These are phyloP conservation scores for Fraxinus americana DNA, from an alignment of 257 asterid species.

Conservation along the genomic window DNA sequence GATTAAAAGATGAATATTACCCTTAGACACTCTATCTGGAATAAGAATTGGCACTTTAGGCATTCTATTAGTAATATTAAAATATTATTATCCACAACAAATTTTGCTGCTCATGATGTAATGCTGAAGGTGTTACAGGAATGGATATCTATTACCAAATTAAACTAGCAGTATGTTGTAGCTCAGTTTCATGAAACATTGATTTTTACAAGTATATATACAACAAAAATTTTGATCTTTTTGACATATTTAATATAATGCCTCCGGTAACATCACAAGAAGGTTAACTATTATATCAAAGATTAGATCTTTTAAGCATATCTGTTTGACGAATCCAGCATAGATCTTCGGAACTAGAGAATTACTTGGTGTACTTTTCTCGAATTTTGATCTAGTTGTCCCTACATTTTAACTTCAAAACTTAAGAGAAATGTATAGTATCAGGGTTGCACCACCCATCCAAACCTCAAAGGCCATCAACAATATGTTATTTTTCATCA, in stretches of 20 bases:
- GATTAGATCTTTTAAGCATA: background rate
- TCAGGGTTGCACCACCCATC: background rate
- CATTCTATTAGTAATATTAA: background rate
- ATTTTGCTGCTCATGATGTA: background rate
- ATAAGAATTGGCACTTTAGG: background rate
- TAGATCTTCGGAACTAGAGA: background rate
- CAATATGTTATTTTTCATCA: background rate
- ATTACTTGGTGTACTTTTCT: background rate
- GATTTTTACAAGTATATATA: background rate
- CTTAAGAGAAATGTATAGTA: background rate
- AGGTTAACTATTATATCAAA: background rate
- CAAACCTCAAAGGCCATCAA: background rate
- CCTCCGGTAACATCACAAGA: background rate
- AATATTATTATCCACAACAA: background rate
- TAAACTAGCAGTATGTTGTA: background rate
- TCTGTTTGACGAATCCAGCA: background rate
- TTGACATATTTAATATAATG: background rate
- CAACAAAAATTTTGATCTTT: background rate
- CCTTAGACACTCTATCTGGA: background rate
- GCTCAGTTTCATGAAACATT: background rate
- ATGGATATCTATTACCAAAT: background rate
- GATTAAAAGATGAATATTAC: background rate
- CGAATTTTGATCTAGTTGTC: background rate
- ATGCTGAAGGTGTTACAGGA: background rate
- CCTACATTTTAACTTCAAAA: background rate